Evolutionary conservation across 768 basidiomycete species (phyloP), one percentile per base, ranked within the genome.

Genomic region (Hericium alpestre): DNA sequence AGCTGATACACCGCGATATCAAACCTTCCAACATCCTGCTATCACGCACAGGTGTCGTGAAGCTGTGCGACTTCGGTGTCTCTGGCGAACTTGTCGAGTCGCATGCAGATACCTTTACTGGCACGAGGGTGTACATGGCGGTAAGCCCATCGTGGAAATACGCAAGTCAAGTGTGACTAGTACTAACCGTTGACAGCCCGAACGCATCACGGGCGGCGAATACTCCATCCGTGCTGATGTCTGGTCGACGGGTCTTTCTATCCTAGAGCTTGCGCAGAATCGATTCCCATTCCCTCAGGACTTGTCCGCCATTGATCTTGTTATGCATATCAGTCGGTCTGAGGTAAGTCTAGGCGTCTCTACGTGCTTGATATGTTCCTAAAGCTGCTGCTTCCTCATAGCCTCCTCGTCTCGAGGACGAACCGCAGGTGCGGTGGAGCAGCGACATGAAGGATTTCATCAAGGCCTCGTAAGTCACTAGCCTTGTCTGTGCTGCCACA

Each of bases 91-190:
- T 96, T 12, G 84, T 94, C 59, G 81, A 86, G 64, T 89, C 86
- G 49, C 69, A 86, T 59, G 93, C 93, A 11, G 87, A 86, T 48
- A 95, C 93, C 0, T 95, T 94, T 65, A 95, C 93, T 0, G 93
- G 93, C 4, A 95, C 93, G 40, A 89, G 89, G 65, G 87, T 87
- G 61, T 96, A 95, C 70, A 95, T 95, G 93, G 92, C 93, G 59
- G 93, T 94, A 64, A 70, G 92, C 80, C 25, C 18, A 38, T 48
- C 4, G 18, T 18, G 40, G 8, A 16, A 53, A n/a, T 22, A 13
- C 11, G 25, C 23, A 41, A n/a, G 22, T 22, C 20, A 27, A 22
- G n/a, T 40, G 15, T 32, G 18, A 20, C 12, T 49, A 37, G 23
- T n/a, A 18, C 25, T 41, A 10, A 11, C 7, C n/a, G 22, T 51